phyloP scores from a whole-genome alignment of 768 basidiomycete genomes.

The Dentipellis fragilis region DNA sequence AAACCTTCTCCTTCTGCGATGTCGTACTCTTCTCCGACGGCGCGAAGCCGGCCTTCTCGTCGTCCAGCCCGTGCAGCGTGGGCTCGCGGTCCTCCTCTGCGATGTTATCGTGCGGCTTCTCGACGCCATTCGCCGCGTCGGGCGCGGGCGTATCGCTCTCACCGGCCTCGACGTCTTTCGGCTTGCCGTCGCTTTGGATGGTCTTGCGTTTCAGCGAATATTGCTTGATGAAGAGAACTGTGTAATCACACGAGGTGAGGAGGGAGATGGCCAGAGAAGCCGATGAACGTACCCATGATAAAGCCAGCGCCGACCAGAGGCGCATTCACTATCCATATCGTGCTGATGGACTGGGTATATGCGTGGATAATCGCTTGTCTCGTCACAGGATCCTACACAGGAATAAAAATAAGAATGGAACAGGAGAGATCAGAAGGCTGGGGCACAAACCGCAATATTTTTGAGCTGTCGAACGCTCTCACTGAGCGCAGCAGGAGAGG shows the following conservation, averaged over 20 bases:
- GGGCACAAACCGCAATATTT: constrained; percentile 12
- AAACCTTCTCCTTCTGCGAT: too few relatives aligned
- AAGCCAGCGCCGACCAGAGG: constrained; percentile 23
- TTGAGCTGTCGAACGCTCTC: constrained; percentile 20
- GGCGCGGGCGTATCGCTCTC: not conserved
- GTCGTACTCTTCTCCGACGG: not conserved
- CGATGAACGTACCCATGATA: constrained; percentile 16
- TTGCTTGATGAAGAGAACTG: constrained; percentile 24
- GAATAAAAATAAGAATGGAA: not conserved
- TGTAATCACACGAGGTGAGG: not conserved
- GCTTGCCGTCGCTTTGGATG: constrained; percentile 7
- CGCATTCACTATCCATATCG: constrained; percentile 30
- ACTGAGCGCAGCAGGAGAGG: constrained; percentile 14
- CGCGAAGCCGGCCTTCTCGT: not conserved
- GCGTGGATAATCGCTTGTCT: constrained; percentile 25
- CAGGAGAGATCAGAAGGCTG: constrained; percentile 8
- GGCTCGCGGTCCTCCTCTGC: not conserved
- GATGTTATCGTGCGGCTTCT: not conserved
- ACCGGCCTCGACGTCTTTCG: constrained; percentile 15
- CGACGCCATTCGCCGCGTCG: not conserved
- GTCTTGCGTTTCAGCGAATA: constrained; percentile 25
- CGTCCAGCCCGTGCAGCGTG: not conserved
- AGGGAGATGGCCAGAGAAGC: not conserved
- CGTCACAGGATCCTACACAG: constrained; percentile 19
- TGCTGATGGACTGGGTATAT: constrained; percentile 26